These are phyloP conservation scores for Artemisia argyi DNA, from an alignment of 129 eudicot species.

Conservation along the genomic window DNA sequence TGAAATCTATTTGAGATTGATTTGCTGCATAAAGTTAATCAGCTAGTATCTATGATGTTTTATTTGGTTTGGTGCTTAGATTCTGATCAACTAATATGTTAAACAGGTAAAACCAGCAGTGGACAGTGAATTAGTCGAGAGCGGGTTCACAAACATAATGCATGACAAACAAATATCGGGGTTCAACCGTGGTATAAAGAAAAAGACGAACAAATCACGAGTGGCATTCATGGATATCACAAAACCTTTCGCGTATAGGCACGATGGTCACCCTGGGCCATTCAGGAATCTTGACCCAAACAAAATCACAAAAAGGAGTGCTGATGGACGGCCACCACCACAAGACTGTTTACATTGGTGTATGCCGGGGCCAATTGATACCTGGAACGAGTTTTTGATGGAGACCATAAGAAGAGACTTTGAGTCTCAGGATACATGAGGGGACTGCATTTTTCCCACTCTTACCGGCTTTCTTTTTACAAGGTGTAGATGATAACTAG, in stretches of 20 bases:
- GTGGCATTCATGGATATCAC: conserved; percentile 80
- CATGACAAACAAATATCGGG: conserved; percentile 77
- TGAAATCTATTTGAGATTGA: neutral
- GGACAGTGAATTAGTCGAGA: conserved; percentile 60
- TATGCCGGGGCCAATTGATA: conserved; percentile 98
- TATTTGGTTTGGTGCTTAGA: neutral
- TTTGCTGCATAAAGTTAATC: neutral
- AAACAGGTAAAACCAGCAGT: conserved; percentile 46
- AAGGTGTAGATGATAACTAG: conserved; percentile 22
- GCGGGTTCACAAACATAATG: conserved; percentile 68
- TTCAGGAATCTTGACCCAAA: conserved; percentile 81
- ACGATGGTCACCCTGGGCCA: conserved; percentile 99
- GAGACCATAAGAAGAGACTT: conserved; percentile 79
- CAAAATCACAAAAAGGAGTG: conserved; percentile 69
- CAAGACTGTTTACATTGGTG: conserved; percentile 99
- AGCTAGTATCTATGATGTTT: neutral
- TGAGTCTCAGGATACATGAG: conserved; percentile 33
- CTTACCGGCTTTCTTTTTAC: neutral
- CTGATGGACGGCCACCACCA: conserved; percentile 87
- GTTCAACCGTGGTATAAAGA: conserved; percentile 53
- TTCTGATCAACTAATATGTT: conserved; percentile 1
- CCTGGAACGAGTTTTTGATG: conserved; percentile 84
- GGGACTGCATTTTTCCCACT: conserved; percentile 1
- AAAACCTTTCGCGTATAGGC: conserved; percentile 64
- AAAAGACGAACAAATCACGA: conserved; percentile 53